A percentile compares a stretch with the other conserved stretches of the same genome.
phyloP scores from a whole-genome alignment of 2,329 filamentous ascomycete genomes.

The Alternaria arborescens region DNA sequence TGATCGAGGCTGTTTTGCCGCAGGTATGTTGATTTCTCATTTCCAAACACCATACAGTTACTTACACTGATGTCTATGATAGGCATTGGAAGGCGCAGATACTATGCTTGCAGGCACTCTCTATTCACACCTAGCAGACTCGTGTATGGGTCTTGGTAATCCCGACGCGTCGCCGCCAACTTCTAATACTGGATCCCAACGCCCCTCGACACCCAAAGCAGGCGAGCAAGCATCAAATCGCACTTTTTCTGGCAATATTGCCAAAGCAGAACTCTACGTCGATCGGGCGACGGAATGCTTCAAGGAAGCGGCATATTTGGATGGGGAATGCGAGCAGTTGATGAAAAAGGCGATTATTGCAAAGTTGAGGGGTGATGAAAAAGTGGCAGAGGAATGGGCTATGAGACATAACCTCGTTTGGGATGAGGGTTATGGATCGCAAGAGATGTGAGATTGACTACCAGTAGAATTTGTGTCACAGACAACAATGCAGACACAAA shows the following conservation, averaged over 20 bases:
- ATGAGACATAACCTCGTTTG: constrained; percentile 48
- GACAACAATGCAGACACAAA: constrained; percentile 33
- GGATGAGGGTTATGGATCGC: constrained; percentile 33
- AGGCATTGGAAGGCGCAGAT: constrained; percentile 72
- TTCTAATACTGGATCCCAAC: not conserved
- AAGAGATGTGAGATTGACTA: not conserved
- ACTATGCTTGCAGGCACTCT: constrained; percentile 69
- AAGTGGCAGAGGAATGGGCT: constrained; percentile 49
- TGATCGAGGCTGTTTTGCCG: constrained; percentile 76
- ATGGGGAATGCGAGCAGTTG: constrained; percentile 79
- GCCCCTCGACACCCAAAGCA: constrained; percentile 3
- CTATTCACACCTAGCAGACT: constrained; percentile 77
- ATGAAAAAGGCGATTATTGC: constrained; percentile 83
- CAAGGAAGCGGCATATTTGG: constrained; percentile 71
- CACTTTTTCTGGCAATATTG: constrained; percentile 32
- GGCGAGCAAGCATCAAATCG: constrained; percentile 19
- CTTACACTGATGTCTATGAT: constrained; percentile 1
- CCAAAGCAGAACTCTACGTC: constrained; percentile 46
- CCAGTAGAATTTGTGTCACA: constrained; percentile 5
- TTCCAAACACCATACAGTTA: too few species aligned
- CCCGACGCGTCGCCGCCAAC: constrained; percentile 27
- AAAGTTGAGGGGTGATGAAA: constrained; percentile 64
- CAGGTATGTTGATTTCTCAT: constrained; percentile 59
- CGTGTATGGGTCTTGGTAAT: constrained; percentile 79
- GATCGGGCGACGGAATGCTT: constrained; percentile 58